Evolutionary conservation across 1,284 basidiomycete species (phyloP).

Genomic region (Tilletia indica): DNA sequence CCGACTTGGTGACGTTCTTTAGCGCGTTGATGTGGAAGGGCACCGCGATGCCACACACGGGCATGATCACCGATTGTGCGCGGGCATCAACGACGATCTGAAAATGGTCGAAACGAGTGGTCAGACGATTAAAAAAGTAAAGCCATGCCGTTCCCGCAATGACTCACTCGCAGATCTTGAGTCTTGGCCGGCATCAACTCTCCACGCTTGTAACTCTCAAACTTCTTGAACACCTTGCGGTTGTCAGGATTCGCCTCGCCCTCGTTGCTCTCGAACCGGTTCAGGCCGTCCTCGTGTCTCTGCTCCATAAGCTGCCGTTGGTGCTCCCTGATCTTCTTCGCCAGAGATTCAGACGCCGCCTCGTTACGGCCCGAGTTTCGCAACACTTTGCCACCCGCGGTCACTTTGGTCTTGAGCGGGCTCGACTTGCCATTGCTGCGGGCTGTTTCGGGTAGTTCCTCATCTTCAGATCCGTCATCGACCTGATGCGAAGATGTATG

Average conservation of each 20-base stretch:
- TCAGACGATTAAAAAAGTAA: background rate
- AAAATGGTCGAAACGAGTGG: background rate
- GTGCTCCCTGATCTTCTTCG: conserved; percentile 80
- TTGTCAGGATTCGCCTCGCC: conserved; percentile 29
- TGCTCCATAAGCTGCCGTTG: conserved; percentile 78
- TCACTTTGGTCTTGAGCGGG: conserved; percentile 30
- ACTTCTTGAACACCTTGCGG: conserved; percentile 87
- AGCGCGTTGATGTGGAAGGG: conserved; percentile 99
- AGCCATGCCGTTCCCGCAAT: background rate
- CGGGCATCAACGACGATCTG: conserved; percentile 90
- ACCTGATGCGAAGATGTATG: background rate
- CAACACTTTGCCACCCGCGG: conserved; percentile 48
- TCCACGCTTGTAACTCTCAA: conserved; percentile 95
- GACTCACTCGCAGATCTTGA: conserved; percentile 37
- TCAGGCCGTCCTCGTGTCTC: conserved; percentile 78
- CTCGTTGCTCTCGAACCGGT: conserved; percentile 70
- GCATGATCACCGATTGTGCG: conserved; percentile 82
- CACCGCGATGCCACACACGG: conserved; percentile 90
- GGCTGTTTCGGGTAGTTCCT: conserved; percentile 31
- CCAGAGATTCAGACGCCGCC: conserved; percentile 69
- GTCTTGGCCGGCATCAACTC: conserved; percentile 70
- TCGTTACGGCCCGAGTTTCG: conserved; percentile 65
- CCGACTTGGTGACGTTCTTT: conserved; percentile 95
- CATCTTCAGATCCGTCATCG: conserved; percentile 26
- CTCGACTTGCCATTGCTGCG: conserved; percentile 6